Percentiles rank a stretch among this genome's conserved stretches.
phyloP scores from a whole-genome alignment of 176 grass and related monocot genomes.

The Tuctoria greenei region DNA sequence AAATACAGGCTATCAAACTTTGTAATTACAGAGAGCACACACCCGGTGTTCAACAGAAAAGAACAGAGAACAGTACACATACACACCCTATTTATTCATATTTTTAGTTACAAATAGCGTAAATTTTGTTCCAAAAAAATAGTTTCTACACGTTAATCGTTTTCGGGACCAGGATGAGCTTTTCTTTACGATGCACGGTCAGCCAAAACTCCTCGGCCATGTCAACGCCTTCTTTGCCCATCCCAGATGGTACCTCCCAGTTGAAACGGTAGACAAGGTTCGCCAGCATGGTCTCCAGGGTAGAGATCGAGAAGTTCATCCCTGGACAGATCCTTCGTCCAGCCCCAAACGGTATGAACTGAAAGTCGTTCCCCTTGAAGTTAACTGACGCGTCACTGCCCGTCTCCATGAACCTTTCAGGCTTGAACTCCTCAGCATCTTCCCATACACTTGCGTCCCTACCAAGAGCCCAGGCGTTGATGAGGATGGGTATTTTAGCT shows the following conservation, averaged over 20 bases:
- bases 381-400: neutral
- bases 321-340: conserved; percentile 45
- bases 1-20: too few species aligned
- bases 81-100: too few species aligned
- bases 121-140: too few species aligned
- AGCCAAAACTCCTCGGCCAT: conserved; percentile 37
- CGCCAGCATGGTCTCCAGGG: conserved; percentile 28
- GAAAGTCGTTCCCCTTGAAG: conserved; percentile 34
- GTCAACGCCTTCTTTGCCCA: conserved; percentile 1
- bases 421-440: conserved; percentile 26
- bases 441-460: conserved; percentile 28
- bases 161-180: too few species aligned
- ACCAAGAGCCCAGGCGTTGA: conserved; percentile 37
- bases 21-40: too few species aligned
- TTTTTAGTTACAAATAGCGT: too few species aligned
- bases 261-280: conserved; percentile 41
- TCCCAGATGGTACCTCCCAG: conserved; percentile 35
- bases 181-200: neutral
- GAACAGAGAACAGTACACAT: too few species aligned
- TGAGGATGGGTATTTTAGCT: conserved; percentile 1
- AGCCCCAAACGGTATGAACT: conserved; percentile 37
- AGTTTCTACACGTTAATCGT: too few species aligned
- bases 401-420: conserved; percentile 29
- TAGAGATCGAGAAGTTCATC: conserved; percentile 27
- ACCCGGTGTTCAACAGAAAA: too few species aligned